These are phyloP conservation scores for Cladophialophora immunda DNA, from an alignment of 2,329 filamentous ascomycete genomes.

Conservation along the genomic window DNA sequence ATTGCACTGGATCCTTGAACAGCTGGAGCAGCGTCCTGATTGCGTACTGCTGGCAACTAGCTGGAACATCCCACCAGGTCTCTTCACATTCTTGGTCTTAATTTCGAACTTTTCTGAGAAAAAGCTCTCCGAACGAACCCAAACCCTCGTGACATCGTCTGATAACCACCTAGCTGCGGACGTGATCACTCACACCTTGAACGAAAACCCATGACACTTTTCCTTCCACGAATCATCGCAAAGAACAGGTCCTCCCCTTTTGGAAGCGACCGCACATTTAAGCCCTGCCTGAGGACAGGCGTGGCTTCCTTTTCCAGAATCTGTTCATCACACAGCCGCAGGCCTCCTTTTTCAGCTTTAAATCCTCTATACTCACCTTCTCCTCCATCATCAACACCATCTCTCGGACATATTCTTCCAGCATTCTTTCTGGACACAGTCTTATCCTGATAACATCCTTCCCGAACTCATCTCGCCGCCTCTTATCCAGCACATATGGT, in stretches of 20 bases:
- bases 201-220: neutral
- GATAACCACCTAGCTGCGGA: neutral
- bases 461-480: neutral
- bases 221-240: neutral
- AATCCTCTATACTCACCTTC: neutral
- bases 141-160: neutral
- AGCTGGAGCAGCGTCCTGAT: neutral
- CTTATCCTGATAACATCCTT: neutral
- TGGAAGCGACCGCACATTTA: neutral
- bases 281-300: neutral
- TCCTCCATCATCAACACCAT: neutral
- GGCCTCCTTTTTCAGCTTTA: neutral
- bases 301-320: neutral
- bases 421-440: neutral
- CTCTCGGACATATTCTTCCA: constrained; percentile 1
- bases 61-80: neutral
- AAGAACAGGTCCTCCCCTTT: neutral
- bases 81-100: neutral
- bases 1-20: neutral
- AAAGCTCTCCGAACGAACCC: neutral
- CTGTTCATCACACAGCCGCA: neutral
- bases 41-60: neutral
- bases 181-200: neutral
- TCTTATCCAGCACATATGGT: neutral
- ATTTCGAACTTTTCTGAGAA: neutral